Conservation (phyloP, 2,329 filamentous ascomycete genomes). For the Seiridium unicorne region DNA sequence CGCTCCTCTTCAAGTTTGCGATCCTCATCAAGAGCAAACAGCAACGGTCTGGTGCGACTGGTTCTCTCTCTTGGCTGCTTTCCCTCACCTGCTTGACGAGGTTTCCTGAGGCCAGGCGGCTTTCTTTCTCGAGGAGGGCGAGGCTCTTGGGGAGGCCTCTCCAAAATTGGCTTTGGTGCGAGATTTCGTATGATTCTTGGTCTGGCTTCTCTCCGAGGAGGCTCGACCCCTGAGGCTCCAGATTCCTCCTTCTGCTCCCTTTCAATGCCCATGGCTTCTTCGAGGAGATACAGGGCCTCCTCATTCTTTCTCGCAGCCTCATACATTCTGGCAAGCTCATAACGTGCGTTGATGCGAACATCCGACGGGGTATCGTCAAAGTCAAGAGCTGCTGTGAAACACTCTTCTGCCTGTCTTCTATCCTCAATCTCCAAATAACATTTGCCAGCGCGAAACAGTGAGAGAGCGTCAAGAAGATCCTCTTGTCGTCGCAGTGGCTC, state of each 20-base stretch:
- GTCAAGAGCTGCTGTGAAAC: slow-evolving; percentile 72
- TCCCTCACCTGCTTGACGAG: background rate
- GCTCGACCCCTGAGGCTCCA: background rate
- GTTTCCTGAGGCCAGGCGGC: background rate
- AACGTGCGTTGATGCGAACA: slow-evolving; percentile 65
- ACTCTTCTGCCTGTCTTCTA: slow-evolving; percentile 70
- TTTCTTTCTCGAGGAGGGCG: background rate
- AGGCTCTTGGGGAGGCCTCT: background rate
- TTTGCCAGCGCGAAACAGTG: slow-evolving; percentile 56
- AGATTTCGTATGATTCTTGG: background rate
- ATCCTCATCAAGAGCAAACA: slow-evolving; percentile 29
- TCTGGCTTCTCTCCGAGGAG: background rate
- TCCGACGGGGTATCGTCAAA: slow-evolving; percentile 62
- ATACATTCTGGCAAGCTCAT: slow-evolving; percentile 81
- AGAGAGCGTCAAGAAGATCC: slow-evolving; percentile 48
- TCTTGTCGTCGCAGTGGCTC: slow-evolving; percentile 49
- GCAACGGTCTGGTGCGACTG: slow-evolving; percentile 21
- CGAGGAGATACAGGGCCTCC: slow-evolving; percentile 73
- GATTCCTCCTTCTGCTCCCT: slow-evolving; percentile 35
- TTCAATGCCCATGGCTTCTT: slow-evolving; percentile 69
- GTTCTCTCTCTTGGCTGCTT: background rate
- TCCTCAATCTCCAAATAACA: slow-evolving; percentile 68
- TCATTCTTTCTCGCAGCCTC: slow-evolving; percentile 71
- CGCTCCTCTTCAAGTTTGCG: slow-evolving; percentile 25
- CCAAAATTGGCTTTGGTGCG: background rate